phyloP scores from a whole-genome alignment of 2,329 filamentous ascomycete species.

The Helicocarpus griseus region DNA sequence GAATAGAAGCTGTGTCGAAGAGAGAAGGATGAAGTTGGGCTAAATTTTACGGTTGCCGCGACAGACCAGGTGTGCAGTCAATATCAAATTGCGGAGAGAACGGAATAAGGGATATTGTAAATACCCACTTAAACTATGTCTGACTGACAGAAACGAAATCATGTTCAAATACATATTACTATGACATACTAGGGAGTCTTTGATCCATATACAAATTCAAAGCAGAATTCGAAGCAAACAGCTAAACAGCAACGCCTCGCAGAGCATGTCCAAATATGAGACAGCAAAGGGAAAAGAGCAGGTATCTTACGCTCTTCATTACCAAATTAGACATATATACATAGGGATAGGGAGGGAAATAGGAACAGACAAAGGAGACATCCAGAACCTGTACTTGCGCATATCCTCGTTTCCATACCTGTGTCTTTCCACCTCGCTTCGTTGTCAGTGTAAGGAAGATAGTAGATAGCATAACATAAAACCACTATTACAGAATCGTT shows the following conservation, averaged over 20 bases:
- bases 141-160: not conserved
- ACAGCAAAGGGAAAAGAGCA: conserved; percentile 1
- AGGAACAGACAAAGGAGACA: conserved; percentile 13
- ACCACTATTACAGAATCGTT: not conserved
- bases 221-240: not conserved
- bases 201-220: too few species aligned
- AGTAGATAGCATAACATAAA: not conserved
- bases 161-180: not conserved
- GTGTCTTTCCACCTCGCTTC: not conserved
- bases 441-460: too few species aligned
- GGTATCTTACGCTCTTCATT: conserved; percentile 32
- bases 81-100: not conserved
- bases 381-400: conserved; percentile 1
- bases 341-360: conserved; percentile 14
- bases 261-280: not conserved
- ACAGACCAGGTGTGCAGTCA: not conserved
- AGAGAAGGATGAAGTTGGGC: not conserved
- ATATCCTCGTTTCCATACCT: not conserved
- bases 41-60: conserved; percentile 2
- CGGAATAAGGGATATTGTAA: not conserved
- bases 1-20: not conserved
- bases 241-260: not conserved
- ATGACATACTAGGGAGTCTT: too few species aligned
- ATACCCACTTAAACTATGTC: not conserved
- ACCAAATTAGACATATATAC: conserved; percentile 30